phyloP scores from a whole-genome alignment of 2,329 filamentous ascomycete species.

The Stagonosporopsis tanaceti region DNA sequence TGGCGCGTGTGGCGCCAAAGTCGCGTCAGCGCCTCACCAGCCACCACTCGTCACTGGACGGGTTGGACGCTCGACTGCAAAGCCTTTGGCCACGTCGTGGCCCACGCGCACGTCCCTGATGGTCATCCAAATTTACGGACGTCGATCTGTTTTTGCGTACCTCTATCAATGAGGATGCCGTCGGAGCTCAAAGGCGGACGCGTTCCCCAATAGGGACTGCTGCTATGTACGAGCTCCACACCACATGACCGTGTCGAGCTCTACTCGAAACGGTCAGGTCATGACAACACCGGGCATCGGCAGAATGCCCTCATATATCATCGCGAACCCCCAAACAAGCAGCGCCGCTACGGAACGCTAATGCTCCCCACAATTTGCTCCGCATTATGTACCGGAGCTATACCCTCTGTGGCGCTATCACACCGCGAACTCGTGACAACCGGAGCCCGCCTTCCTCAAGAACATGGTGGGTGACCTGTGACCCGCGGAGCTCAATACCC shows the following conservation, averaged over 20 bases:
- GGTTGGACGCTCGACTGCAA: too few relatives aligned
- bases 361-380: constrained; percentile 28
- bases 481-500: constrained; percentile 1
- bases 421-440: constrained; percentile 23
- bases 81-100: too few relatives aligned
- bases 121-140: too few relatives aligned
- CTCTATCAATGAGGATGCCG: neutral
- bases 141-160: too few relatives aligned
- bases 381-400: constrained; percentile 17
- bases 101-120: too few relatives aligned
- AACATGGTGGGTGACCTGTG: neutral
- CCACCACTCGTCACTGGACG: too few relatives aligned
- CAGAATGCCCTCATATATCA: neutral
- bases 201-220: constrained; percentile 27
- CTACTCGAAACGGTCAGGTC: constrained; percentile 7
- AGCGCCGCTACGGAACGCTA: constrained; percentile 20
- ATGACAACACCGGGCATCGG: constrained; percentile 17
- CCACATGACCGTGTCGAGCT: neutral
- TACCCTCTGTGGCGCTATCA: constrained; percentile 15
- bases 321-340: constrained; percentile 15
- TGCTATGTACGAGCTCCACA: constrained; percentile 10
- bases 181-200: constrained; percentile 22
- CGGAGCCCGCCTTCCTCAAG: constrained; percentile 19
- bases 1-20: too few relatives aligned
- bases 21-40: too few relatives aligned